Percentiles rank a stretch among this genome's conserved stretches.
phyloP scores from a whole-genome alignment of 1,139 yeast species.

The Geotrichum bryndzae region DNA sequence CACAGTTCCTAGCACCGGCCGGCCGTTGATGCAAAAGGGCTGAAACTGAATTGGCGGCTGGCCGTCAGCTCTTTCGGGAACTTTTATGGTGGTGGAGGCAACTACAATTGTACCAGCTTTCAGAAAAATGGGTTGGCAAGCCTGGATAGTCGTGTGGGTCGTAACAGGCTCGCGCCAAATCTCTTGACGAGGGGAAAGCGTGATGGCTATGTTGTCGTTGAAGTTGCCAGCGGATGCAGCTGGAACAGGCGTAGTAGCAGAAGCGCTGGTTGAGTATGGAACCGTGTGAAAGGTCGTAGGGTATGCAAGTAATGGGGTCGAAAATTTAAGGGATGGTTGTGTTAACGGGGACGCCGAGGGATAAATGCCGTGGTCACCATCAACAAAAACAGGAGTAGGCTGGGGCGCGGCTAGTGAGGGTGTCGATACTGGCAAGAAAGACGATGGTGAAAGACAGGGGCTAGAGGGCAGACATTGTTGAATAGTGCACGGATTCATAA shows the following conservation, averaged over 20 bases:
- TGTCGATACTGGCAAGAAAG: background rate
- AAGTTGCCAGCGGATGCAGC: background rate
- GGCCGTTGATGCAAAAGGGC: constrained; percentile 18
- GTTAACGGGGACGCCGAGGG: background rate
- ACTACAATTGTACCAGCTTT: constrained; percentile 5
- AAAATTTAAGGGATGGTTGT: background rate
- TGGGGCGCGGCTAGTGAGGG: background rate
- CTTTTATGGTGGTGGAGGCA: constrained; percentile 1
- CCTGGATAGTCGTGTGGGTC: constrained; percentile 1
- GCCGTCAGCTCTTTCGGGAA: background rate
- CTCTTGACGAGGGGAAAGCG: constrained; percentile 4
- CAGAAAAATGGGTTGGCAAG: constrained; percentile 7
- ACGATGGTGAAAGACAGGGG: background rate
- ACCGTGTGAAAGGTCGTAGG: background rate
- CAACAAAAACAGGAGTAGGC: background rate
- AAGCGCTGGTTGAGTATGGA: background rate
- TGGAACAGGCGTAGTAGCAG: background rate
- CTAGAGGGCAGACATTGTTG: background rate
- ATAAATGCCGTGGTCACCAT: background rate
- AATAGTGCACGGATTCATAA: background rate
- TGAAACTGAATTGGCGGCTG: constrained; percentile 2
- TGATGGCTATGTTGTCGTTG: background rate
- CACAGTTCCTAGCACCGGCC: constrained; percentile 20
- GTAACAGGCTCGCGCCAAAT: constrained; percentile 12
- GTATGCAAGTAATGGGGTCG: background rate